phyloP scores from a whole-genome alignment of 2,329 filamentous ascomycete species.

The Mollisiaceae sp. region DNA sequence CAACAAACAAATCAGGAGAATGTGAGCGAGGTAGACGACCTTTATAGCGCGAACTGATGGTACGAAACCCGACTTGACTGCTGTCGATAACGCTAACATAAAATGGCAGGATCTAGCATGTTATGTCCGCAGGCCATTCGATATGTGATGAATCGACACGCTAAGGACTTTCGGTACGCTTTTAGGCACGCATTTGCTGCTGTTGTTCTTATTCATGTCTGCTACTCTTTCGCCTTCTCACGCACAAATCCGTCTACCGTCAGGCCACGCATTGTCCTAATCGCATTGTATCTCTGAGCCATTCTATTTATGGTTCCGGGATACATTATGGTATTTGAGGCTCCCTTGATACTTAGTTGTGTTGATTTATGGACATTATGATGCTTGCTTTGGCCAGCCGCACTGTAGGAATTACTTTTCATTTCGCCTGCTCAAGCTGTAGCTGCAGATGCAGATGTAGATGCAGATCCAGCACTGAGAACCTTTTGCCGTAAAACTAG shows the following conservation, averaged over 20 bases:
- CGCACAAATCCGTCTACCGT: not conserved
- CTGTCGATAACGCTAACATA: not conserved
- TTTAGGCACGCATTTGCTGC: not conserved
- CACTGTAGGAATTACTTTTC: slow-evolving; percentile 1
- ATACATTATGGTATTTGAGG: not conserved
- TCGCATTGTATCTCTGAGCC: not conserved
- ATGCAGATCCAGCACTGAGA: slow-evolving; percentile 48
- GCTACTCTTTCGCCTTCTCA: not conserved
- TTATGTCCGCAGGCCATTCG: not conserved
- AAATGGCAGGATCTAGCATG: not conserved
- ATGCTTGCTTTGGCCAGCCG: not conserved
- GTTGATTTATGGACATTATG: slow-evolving; percentile 3
- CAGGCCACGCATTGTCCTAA: not conserved
- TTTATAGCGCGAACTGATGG: slow-evolving; percentile 1
- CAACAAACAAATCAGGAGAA: not conserved
- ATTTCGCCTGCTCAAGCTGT: slow-evolving; percentile 18
- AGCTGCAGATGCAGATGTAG: slow-evolving; percentile 43
- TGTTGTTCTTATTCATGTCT: not conserved
- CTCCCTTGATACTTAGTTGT: not conserved
- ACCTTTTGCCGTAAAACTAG: slow-evolving; percentile 58
- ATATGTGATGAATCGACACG: not conserved
- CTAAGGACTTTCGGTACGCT: not conserved
- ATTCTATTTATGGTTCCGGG: not conserved
- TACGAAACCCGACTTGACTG: not conserved
- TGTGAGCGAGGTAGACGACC: not conserved